Evolutionary conservation across 345 rosid species (phyloP).

Genomic region (Populus ilicifolia): DNA sequence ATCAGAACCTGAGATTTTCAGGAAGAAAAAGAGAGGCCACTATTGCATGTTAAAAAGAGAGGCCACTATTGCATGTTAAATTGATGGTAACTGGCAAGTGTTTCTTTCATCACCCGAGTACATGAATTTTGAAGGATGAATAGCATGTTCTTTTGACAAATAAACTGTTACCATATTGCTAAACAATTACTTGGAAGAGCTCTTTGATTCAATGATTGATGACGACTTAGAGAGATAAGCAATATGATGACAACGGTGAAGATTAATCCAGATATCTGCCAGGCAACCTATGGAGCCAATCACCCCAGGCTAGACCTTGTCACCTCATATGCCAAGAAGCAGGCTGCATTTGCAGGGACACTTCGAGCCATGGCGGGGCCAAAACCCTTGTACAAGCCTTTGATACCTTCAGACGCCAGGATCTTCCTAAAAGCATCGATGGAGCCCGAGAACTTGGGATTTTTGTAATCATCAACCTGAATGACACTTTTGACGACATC

Average conservation of each 20-base stretch:
- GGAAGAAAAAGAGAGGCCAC: too few species aligned
- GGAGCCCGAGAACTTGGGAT: slow-evolving; percentile 73
- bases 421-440: slow-evolving; percentile 70
- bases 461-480: slow-evolving; percentile 86
- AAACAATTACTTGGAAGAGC: slow-evolving; percentile 6
- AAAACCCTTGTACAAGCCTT: slow-evolving; percentile 93
- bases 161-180: slow-evolving; percentile 2
- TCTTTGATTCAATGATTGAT: slow-evolving; percentile 10
- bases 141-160: background rate
- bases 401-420: slow-evolving; percentile 70
- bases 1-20: background rate
- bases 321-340: slow-evolving; percentile 91
- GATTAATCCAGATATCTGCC: slow-evolving; percentile 1
- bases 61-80: background rate
- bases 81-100: slow-evolving; percentile 8
- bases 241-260: slow-evolving; percentile 7
- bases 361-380: slow-evolving; percentile 96
- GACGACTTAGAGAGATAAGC: slow-evolving; percentile 5
- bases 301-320: slow-evolving; percentile 77
- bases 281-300: slow-evolving; percentile 7
- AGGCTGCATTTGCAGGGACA: slow-evolving; percentile 95
- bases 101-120: slow-evolving; percentile 6
- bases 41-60: too few species aligned
- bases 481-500: slow-evolving; percentile 93
- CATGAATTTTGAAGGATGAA: slow-evolving; percentile 6